A percentile compares a stretch with the other conserved stretches of the same genome.
phyloP scores from a whole-genome alignment of 352 stramenopile genomes.

The Phytophthora cryptogea region DNA sequence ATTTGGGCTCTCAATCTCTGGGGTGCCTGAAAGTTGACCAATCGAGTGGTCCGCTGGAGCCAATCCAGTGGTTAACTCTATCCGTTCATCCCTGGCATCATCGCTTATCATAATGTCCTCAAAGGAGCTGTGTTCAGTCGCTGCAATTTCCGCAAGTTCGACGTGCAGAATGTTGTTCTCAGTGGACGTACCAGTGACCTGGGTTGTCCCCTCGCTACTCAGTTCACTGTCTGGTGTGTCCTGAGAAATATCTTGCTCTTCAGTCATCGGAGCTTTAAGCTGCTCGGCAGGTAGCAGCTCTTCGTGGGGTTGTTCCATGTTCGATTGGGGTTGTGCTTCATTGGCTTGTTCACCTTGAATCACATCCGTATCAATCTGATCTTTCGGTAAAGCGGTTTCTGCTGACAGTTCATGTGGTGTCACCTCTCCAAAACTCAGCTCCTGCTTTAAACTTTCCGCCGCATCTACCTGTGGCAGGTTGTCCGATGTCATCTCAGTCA shows the following conservation, averaged over 20 bases:
- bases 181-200: background rate
- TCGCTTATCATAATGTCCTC: background rate
- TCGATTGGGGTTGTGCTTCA: background rate
- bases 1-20: background rate
- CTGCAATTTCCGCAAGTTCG: background rate
- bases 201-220: background rate
- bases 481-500: conserved; percentile 7
- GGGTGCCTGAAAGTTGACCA: background rate
- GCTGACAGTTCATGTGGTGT: background rate
- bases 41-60: background rate
- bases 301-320: background rate
- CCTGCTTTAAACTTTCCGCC: conserved; percentile 7
- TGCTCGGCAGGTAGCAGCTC: conserved; percentile 1
- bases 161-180: background rate
- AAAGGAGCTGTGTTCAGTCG: background rate
- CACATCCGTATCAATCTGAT: background rate
- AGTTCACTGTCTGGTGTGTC: background rate
- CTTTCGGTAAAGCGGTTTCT: background rate
- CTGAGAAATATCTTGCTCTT: conserved; percentile 7
- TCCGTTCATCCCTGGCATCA: background rate
- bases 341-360: background rate
- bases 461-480: conserved; percentile 13
- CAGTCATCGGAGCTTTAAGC: background rate
- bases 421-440: conserved; percentile 5
- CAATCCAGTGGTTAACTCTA: background rate